Evolutionary conservation across 176 grass and related monocot species (phyloP), one percentile per base, ranked within the genome.

Genomic region (Oryza meyeriana): DNA sequence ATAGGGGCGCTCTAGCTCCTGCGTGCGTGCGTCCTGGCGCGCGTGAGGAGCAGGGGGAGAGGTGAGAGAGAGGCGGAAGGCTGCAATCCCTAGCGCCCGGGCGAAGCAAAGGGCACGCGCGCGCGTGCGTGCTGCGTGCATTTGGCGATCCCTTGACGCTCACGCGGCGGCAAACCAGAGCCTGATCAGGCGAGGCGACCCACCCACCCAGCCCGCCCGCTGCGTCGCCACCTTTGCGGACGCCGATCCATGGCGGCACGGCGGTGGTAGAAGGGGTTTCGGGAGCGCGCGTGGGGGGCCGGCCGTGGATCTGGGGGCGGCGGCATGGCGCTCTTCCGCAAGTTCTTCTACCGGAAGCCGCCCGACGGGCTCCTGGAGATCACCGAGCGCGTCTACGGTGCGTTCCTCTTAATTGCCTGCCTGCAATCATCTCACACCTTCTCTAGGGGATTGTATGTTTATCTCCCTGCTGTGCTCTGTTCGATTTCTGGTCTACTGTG

Each of bases 261-360:
- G 11, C 70, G 69, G 26, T 35, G 66, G 33, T 83, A 17, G 45
- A 16, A 65, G n/a, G 71, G 76, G 13, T 36, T 35, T 57, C 73
- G 57, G 72, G 63, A 17, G 45, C 16, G 45, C 1, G 38, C 38
- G 38, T 40, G 4, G 8, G 38, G 41, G 12, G 35, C 32, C 32
- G 40, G 40, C 10, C 17, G 33, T 61, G 80, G 88, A 89, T 91
- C 96, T 77, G 68, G 24, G 61, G 34, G 72, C 50, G 7, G 32
- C 22, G 59, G 82, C 64, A 98, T 95, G 96, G 91, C 96, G 71
- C 82, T 99, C 73, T 95, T 99, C 74, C 88, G 96, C 78, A 99
- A 95, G 85, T 95, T 99, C 88, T 99, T 99, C 81, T 99, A 93
- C 72, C 93, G 96, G 72, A 99, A 99, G 85, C 96, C 96, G 41